Evolutionary conservation across 1,284 basidiomycete genomes (phyloP).

Genomic region (Kalmanozyma brasiliensis): DNA sequence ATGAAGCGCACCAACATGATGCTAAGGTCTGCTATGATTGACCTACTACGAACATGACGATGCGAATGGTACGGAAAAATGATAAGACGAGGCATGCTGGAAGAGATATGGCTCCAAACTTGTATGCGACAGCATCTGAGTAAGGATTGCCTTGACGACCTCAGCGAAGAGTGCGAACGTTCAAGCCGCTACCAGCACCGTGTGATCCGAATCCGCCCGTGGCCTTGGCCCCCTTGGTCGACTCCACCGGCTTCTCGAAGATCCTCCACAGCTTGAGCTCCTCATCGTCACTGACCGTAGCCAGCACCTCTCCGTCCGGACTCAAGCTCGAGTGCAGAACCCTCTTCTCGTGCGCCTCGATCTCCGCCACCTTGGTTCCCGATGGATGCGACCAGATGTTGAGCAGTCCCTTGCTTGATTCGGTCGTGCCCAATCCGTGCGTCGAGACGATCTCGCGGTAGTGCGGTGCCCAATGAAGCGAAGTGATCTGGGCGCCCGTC

Average conservation of each 20-base stretch:
- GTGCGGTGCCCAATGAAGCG: constrained; percentile 87
- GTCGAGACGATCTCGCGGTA: constrained; percentile 91
- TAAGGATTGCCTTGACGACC: background rate
- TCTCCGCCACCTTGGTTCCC: constrained; percentile 59
- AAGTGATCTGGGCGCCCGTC: constrained; percentile 83
- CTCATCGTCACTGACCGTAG: constrained; percentile 65
- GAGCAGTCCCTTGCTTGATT: constrained; percentile 55
- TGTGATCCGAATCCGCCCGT: constrained; percentile 22
- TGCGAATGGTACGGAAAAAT: constrained; percentile 5
- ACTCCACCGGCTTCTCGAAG: constrained; percentile 60
- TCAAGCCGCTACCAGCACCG: constrained; percentile 14
- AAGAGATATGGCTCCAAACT: background rate
- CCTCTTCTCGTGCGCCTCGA: constrained; percentile 64
- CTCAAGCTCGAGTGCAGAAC: constrained; percentile 59
- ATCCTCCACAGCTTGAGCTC: constrained; percentile 67
- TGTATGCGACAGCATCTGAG: background rate
- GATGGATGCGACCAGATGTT: constrained; percentile 66
- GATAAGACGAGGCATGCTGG: constrained; percentile 2
- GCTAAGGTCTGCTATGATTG: no score
- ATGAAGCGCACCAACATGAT: no score
- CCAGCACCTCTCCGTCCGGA: constrained; percentile 65
- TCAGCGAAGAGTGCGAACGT: constrained; percentile 44
- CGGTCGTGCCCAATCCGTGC: constrained; percentile 74
- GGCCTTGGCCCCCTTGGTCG: constrained; percentile 37
- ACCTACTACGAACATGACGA: background rate